Evolutionary conservation across 1,284 basidiomycete species (phyloP), one percentile per base, ranked within the genome.

Genomic region (Apiotrichum gamsii): DNA sequence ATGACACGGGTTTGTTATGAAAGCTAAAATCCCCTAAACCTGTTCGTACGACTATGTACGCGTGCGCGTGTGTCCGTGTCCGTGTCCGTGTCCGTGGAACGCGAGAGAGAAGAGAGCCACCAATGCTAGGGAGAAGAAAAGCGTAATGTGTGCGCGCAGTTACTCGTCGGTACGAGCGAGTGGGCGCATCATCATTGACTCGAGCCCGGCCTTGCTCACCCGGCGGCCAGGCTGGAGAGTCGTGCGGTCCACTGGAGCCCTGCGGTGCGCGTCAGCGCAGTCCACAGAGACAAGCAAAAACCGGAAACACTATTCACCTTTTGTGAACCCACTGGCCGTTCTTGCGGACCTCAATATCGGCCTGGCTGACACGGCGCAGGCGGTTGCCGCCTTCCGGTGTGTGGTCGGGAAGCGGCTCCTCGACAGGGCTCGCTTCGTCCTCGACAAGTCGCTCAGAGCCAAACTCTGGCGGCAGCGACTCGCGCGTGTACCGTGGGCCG

Each of bases 161-260:
- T 31, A 25, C 11, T 41, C 38, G 20, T 45, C 21, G 8, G 39
- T 25, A 6, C 32, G 45, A 4, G 31, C 30, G 14, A 49, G 32
- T 1, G 37, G 42, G 3, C 25, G 32, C 30, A 49, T 40, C 13
- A 35, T 46, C 31, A 70, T 61, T 3, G 68, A 88, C 75, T 93
- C 89, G 56, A 93, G 71, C 28, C 89, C 89, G 4, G 89, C 89
- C 72, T 93, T 93, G 66, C 85, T 88, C 47, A 90, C 87, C 49
- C 89, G 76, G 51, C 89, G 73, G 74, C 86, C 78, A 18, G 89
- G 89, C 67, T 90, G 88, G 52, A 91, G 71, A 20, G 89, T 91
- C 35, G 75, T 82, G 70, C 87, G 84, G 64, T 90, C 80, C 19
- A 91, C 88, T 1, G 89, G 88, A 21, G 87, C 87, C 38, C 70